These are phyloP conservation scores for Apiospora aurea DNA, from an alignment of 2,329 filamentous ascomycete species.

Conservation along the genomic window DNA sequence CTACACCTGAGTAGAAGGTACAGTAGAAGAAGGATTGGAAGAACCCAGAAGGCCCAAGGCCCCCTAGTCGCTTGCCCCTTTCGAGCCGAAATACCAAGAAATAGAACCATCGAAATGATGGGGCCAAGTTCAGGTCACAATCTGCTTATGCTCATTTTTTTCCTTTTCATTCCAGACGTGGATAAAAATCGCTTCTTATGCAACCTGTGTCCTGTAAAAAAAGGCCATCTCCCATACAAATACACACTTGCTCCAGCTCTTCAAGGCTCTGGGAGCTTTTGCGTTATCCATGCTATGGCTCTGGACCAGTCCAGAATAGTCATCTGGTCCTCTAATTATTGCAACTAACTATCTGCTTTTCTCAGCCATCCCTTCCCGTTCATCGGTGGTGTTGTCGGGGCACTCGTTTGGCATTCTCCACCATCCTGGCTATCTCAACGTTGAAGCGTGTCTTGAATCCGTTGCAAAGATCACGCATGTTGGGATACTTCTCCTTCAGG, in stretches of 20 bases:
- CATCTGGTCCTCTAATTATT: background rate
- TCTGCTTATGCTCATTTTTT: background rate
- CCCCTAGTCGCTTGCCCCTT: constrained; percentile 3
- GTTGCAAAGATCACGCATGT: constrained; percentile 95
- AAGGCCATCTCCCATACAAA: constrained; percentile 17
- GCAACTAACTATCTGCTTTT: background rate
- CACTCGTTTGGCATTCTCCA: constrained; percentile 38
- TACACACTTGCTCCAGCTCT: constrained; percentile 11
- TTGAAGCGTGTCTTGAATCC: constrained; percentile 89
- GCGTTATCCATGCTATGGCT: background rate
- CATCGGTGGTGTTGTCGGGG: background rate
- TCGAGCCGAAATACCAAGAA: background rate
- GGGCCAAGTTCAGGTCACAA: background rate
- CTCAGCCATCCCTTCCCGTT: background rate
- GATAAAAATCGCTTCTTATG: constrained; percentile 12
- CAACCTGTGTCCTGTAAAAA: constrained; percentile 22
- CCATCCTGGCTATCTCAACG: constrained; percentile 70
- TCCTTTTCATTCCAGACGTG: background rate
- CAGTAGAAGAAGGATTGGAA: background rate
- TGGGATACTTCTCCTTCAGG: constrained; percentile 86
- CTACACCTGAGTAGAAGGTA: background rate
- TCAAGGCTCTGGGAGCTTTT: constrained; percentile 3
- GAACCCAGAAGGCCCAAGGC: background rate
- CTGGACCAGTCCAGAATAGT: background rate
- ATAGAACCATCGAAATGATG: background rate